Evolutionary conservation across 225 moss, liverwort and hornwort genomes (phyloP), one percentile per base, ranked within the genome.

Genomic region (Polytrichum formosum): DNA sequence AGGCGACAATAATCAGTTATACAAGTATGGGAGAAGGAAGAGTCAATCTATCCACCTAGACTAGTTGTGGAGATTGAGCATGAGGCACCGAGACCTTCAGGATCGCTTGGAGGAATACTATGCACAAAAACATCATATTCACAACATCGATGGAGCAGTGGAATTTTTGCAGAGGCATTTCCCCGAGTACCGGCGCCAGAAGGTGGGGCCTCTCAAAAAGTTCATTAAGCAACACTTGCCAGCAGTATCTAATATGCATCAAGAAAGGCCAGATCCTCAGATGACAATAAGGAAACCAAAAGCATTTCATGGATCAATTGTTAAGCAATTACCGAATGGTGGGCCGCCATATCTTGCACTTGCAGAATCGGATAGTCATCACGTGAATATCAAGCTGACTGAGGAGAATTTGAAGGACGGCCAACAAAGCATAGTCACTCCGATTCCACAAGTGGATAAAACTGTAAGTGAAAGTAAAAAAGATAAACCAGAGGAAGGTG

Each of bases 81-180:
- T 37, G 37, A 37, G 10, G 37, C 37, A 37, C 37, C 9, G 10
- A 37, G 2, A 37, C 9, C 37, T 37, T 10, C 37, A 37, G 10
- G 37, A 37, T 9, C 10, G 37, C 9, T 37, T 37, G 37, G 88
- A 37, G 2, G 91, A 83, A 56, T 90, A 92, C 74, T 93, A 88
- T 55, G 84, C 87, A 19, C 85, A 80, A 22, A 89, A 86, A 66
- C 83, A 90, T 65, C 73, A 78, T 28, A 28, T 92, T 27, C 78
- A 73, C 22, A 89, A 96, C 28, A 77, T 90, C 58, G 91, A 93
- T 56, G 77, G 56, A 10, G 84, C 87, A 22, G 71, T 93, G 9
- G 87, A 91, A 59, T 88, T 80, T 75, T 69, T 96, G 79, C 85
- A 87, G 55, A 77, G 74, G 20, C 80, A 83, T 73, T 92, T 83